phyloP scores from a whole-genome alignment of 2,329 filamentous ascomycete genomes.

The Talaromyces sp. region DNA sequence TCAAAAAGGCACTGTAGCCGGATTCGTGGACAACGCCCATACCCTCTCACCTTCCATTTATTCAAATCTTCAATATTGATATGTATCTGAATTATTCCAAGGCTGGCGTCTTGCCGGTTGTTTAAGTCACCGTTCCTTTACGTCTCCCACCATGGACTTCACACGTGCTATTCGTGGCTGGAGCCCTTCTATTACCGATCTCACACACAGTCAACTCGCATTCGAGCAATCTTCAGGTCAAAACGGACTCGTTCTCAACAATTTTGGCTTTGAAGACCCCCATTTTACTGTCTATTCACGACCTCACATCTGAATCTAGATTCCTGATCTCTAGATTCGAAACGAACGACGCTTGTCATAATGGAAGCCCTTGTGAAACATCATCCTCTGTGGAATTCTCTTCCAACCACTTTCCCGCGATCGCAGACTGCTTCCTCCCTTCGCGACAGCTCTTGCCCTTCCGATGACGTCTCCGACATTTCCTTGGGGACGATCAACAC shows the following conservation, averaged over 20 bases:
- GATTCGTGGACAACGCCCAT: constrained; percentile 12
- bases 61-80: background rate
- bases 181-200: constrained; percentile 14
- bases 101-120: constrained; percentile 17
- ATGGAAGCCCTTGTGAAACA: constrained; percentile 29
- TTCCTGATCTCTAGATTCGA: background rate
- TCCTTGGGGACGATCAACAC: constrained; percentile 28
- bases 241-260: background rate
- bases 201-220: background rate
- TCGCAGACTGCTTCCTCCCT: constrained; percentile 31
- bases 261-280: background rate
- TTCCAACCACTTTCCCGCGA: constrained; percentile 35
- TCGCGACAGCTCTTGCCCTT: constrained; percentile 40
- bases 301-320: background rate
- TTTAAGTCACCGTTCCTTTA: constrained; percentile 9
- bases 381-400: constrained; percentile 36
- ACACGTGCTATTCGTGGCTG: constrained; percentile 17
- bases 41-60: background rate
- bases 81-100: constrained; percentile 15
- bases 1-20: constrained; percentile 16
- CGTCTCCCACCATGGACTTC: constrained; percentile 17
- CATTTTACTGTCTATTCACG: background rate
- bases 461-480: constrained; percentile 36
- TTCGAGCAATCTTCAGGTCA: background rate
- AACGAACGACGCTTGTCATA: constrained; percentile 4